Evolutionary conservation across 305 asterid genomes (phyloP).

Genomic region (Plantago lanceolata): DNA sequence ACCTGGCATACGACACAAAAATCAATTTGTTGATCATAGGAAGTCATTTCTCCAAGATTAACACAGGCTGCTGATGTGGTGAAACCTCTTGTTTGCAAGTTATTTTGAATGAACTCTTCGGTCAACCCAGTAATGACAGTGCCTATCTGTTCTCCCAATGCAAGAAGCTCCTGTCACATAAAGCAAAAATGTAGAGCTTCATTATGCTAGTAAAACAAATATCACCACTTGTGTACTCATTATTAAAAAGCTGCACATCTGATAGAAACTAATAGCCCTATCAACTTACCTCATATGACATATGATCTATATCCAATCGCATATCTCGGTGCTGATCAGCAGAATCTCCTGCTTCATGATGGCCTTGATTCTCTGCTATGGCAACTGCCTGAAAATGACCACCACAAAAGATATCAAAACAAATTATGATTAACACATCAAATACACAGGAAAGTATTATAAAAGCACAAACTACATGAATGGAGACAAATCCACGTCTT

Average conservation of each 20-base stretch:
- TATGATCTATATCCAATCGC: constrained; percentile 96
- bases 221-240: background rate
- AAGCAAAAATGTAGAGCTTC: constrained; percentile 2
- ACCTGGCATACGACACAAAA: constrained; percentile 84
- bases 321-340: constrained; percentile 77
- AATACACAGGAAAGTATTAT: background rate
- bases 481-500: too few species aligned
- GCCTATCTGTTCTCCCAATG: constrained; percentile 64
- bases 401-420: constrained; percentile 11
- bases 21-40: constrained; percentile 39
- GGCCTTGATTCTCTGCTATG: constrained; percentile 69
- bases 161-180: constrained; percentile 62
- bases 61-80: constrained; percentile 24
- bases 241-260: too few species aligned
- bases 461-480: background rate
- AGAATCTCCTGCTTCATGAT: constrained; percentile 51
- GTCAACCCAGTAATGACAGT: constrained; percentile 56
- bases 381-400: constrained; percentile 62
- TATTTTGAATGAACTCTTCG: constrained; percentile 32
- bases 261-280: background rate
- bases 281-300: constrained; percentile 82
- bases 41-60: constrained; percentile 33
- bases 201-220: background rate
- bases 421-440: too few species aligned
- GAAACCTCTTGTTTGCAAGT: constrained; percentile 42